Percentiles rank a stretch among this genome's conserved stretches.
Evolutionary conservation across 768 basidiomycete species (phyloP).

Genomic region (Termitomyces sp.): DNA sequence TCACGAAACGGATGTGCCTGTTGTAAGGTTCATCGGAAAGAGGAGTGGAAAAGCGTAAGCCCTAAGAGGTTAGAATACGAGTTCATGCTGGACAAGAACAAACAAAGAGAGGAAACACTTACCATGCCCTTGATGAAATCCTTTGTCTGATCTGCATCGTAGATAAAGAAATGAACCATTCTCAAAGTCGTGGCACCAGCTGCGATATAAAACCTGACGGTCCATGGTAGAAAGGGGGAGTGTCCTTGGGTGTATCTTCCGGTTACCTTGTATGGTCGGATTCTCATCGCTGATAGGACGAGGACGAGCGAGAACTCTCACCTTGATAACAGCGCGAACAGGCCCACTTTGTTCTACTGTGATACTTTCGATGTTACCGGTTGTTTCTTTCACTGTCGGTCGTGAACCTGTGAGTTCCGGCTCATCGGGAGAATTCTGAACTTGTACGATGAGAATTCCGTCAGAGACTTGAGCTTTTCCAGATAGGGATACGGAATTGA

Average conservation of each 20-base stretch:
- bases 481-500: slow-evolving; percentile 25
- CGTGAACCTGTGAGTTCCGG: slow-evolving; percentile 22
- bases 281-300: not conserved
- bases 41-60: slow-evolving; percentile 28
- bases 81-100: not conserved
- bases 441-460: slow-evolving; percentile 24
- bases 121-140: slow-evolving; percentile 35
- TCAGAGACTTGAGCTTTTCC: slow-evolving; percentile 23
- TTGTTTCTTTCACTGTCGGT: slow-evolving; percentile 18
- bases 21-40: slow-evolving; percentile 30
- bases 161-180: slow-evolving; percentile 34
- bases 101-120: not conserved
- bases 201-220: slow-evolving; percentile 29
- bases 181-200: slow-evolving; percentile 27
- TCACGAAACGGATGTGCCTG: slow-evolving; percentile 30
- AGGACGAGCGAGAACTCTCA: not conserved
- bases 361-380: slow-evolving; percentile 24
- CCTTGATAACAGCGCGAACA: slow-evolving; percentile 33
- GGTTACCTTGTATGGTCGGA: slow-evolving; percentile 20
- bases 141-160: slow-evolving; percentile 30
- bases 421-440: slow-evolving; percentile 30
- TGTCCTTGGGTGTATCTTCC: slow-evolving; percentile 31
- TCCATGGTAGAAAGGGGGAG: slow-evolving; percentile 30
- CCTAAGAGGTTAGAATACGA: slow-evolving; percentile 10
- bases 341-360: slow-evolving; percentile 31